Percentiles rank a stretch among this genome's conserved stretches.
Evolutionary conservation across 768 basidiomycete species (phyloP).

Genomic region (Basidioascus undulatus): DNA sequence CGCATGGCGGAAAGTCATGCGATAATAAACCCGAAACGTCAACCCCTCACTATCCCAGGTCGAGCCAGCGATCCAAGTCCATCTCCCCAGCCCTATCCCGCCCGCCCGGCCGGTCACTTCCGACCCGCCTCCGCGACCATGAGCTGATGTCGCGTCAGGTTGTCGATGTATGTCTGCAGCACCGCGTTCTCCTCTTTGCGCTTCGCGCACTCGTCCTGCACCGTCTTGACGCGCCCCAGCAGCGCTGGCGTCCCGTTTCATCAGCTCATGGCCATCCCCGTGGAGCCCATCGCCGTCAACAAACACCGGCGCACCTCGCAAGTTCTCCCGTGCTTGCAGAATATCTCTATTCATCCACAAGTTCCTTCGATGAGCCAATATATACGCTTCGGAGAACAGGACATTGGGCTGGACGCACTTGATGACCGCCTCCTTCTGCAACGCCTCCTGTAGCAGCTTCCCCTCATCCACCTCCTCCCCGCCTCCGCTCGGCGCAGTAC

Average conservation of each 20-base stretch:
- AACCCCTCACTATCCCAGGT: no score
- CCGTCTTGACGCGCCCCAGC: conserved; percentile 36
- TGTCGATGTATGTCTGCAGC: conserved; percentile 72
- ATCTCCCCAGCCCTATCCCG: no score
- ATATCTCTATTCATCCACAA: conserved; percentile 48
- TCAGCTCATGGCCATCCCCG: neutral
- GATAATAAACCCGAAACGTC: no score
- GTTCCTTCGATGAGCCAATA: neutral
- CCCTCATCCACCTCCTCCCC: conserved; percentile 22
- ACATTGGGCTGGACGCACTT: conserved; percentile 29
- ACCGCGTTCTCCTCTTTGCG: conserved; percentile 54
- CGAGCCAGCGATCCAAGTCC: no score
- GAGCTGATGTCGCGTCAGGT: no score
- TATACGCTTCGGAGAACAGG: neutral
- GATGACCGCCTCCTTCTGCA: conserved; percentile 50
- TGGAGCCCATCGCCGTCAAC: neutral
- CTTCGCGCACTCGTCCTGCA: conserved; percentile 60
- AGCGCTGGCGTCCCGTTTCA: no score
- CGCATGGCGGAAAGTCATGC: no score
- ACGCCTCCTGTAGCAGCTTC: conserved; percentile 49
- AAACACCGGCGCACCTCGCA: conserved; percentile 30
- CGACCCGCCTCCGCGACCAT: no score
- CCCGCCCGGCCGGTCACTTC: no score
- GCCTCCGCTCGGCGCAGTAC: no score
- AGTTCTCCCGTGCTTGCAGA: conserved; percentile 44